Evolutionary conservation across 495 filamentous ascomycete genomes (phyloP).

Genomic region (Penicillium diatomitis): DNA sequence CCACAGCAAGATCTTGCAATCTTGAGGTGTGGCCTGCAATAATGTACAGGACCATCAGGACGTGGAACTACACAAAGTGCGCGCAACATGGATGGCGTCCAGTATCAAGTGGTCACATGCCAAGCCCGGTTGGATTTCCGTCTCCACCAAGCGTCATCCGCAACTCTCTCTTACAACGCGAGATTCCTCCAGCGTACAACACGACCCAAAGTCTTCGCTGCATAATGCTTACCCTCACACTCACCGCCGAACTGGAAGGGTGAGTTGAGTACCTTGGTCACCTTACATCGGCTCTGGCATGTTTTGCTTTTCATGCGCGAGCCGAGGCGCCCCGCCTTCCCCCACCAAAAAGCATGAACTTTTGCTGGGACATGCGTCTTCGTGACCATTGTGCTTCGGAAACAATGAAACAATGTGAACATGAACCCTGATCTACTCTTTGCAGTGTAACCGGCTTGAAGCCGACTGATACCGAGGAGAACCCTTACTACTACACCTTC

Average conservation of each 20-base stretch:
- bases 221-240: slow-evolving; percentile 67
- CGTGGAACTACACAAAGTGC: too few relatives aligned
- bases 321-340: slow-evolving; percentile 1
- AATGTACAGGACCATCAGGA: too few relatives aligned
- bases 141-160: slow-evolving; percentile 22
- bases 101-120: slow-evolving; percentile 12
- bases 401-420: not conserved
- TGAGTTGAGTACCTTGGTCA: slow-evolving; percentile 21
- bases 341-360: not conserved
- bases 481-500: slow-evolving; percentile 92
- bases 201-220: not conserved
- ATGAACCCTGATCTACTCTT: too few relatives aligned
- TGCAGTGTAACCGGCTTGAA: slow-evolving; percentile 78
- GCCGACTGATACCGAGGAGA: slow-evolving; percentile 69
- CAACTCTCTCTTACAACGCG: slow-evolving; percentile 3
- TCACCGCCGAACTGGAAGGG: slow-evolving; percentile 75
- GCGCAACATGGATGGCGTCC: too few relatives aligned
- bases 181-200: slow-evolving; percentile 3
- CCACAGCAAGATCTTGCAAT: not conserved
- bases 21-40: not conserved
- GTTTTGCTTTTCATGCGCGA: too few relatives aligned
- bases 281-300: too few relatives aligned
- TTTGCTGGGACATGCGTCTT: not conserved
- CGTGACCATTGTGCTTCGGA: too few relatives aligned
- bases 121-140: slow-evolving; percentile 20